These are phyloP conservation scores for Microglena sp. DNA, from an alignment of 139 green algal genomes.

Conservation along the genomic window DNA sequence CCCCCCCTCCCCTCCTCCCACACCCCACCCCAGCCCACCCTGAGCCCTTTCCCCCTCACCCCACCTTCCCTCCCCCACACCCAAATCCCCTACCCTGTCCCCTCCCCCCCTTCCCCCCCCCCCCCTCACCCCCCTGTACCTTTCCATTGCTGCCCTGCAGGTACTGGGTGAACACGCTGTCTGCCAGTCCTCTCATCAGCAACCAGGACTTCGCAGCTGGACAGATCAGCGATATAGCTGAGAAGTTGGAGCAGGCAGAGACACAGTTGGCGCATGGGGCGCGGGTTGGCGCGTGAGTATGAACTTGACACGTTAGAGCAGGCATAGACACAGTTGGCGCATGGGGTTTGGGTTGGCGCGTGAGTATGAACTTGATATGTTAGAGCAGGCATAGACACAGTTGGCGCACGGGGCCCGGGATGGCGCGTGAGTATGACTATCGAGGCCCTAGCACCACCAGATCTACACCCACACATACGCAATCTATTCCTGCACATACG, in stretches of 20 bases:
- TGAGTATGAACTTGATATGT: neutral
- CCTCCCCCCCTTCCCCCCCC: slow-evolving; percentile 23
- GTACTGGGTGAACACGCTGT: slow-evolving; percentile 71
- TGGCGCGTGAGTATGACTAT: neutral
- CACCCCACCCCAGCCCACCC: neutral
- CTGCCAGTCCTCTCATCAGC: slow-evolving; percentile 61
- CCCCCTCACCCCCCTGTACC: neutral
- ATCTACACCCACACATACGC: too few species aligned
- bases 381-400: slow-evolving; percentile 36
- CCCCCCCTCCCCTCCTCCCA: too few species aligned
- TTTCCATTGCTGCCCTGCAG: neutral
- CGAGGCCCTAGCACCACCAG: neutral
- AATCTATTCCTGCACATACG: too few species aligned
- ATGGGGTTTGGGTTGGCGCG: neutral
- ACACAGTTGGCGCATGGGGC: slow-evolving; percentile 16
- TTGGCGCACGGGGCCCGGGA: slow-evolving; percentile 7
- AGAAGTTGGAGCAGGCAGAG: slow-evolving; percentile 87
- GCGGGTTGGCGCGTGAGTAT: neutral
- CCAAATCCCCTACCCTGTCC: neutral
- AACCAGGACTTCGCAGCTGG: slow-evolving; percentile 65
- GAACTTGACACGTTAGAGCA: slow-evolving; percentile 10
- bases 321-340: slow-evolving; percentile 36
- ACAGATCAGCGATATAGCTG: slow-evolving; percentile 79
- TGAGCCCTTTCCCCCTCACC: slow-evolving; percentile 24
- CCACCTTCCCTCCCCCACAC: neutral